Percentiles rank a stretch among this genome's conserved stretches.
Conservation (phyloP, 2,329 filamentous ascomycete species). For the Biscogniauxia mediterranea region DNA sequence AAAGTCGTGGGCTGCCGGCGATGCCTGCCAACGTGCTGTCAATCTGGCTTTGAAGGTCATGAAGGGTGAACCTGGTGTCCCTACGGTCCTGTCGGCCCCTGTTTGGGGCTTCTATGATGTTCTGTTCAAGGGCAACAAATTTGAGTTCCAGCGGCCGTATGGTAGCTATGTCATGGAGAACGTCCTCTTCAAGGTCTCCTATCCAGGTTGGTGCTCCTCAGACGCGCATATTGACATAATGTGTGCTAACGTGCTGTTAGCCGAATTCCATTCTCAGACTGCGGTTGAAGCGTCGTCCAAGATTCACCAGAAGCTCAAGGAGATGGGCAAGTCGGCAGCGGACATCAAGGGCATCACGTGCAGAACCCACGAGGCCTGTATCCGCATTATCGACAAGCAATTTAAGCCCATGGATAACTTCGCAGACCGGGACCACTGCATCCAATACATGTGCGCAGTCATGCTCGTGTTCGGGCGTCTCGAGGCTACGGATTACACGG, state of each 20-base stretch:
- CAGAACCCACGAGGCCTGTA: conserved; percentile 96
- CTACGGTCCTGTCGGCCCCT: conserved; percentile 88
- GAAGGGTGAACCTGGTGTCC: conserved; percentile 86
- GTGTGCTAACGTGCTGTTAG: conserved; percentile 36
- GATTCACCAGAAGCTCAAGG: conserved; percentile 79
- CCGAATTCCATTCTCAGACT: conserved; percentile 98
- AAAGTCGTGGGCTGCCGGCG: conserved; percentile 98
- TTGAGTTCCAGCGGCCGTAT: conserved; percentile 93
- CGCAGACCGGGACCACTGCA: conserved; percentile 98
- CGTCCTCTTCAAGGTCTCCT: conserved; percentile 99
- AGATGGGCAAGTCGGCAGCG: conserved; percentile 82
- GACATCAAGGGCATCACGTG: conserved; percentile 93
- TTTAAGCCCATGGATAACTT: conserved; percentile 99
- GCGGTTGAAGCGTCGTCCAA: conserved; percentile 92
- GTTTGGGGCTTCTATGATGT: conserved; percentile 99
- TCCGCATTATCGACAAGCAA: conserved; percentile 99
- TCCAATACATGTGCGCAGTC: conserved; percentile 97
- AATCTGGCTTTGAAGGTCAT: conserved; percentile 88
- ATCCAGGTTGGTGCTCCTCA: conserved; percentile 68
- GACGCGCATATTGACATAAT: neutral
- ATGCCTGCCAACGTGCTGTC: conserved; percentile 93
- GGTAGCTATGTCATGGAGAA: conserved; percentile 99
- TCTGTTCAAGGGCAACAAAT: conserved; percentile 92
- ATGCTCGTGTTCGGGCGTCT: conserved; percentile 96
- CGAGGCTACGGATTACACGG: conserved; percentile 88